Evolutionary conservation across 495 filamentous ascomycete species (phyloP).

Genomic region (Neurospora tetraspora): DNA sequence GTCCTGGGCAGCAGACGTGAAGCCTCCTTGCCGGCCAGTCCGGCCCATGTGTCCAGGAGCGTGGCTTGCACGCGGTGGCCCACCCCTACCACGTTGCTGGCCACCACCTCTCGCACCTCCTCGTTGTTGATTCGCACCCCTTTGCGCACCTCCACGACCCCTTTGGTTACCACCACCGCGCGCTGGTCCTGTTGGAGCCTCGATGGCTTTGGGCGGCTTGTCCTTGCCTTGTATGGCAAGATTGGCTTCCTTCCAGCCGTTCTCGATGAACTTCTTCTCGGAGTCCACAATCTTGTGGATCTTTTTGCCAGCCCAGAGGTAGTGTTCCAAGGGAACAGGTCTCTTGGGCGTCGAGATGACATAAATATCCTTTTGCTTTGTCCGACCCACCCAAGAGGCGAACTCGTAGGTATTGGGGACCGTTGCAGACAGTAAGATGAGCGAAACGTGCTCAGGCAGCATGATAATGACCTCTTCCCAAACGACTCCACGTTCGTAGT

Average conservation of each 20-base stretch:
- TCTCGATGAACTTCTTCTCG: conserved; percentile 81
- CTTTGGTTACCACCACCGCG: conserved; percentile 45
- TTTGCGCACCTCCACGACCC: conserved; percentile 40
- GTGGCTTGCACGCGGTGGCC: conserved; percentile 47
- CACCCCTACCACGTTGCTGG: conserved; percentile 47
- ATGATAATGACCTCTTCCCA: conserved; percentile 99
- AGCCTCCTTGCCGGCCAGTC: conserved; percentile 69
- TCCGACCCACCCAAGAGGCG: conserved; percentile 94
- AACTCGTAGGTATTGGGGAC: conserved; percentile 97
- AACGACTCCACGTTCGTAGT: conserved; percentile 91
- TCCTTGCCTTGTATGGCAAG: conserved; percentile 72
- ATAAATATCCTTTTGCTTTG: conserved; percentile 98
- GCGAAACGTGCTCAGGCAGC: conserved; percentile 91
- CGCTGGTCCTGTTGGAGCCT: conserved; percentile 28
- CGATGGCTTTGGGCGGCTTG: conserved; percentile 50
- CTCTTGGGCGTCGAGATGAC: conserved; percentile 96
- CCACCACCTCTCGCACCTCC: conserved; percentile 48
- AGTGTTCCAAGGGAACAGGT: conserved; percentile 91
- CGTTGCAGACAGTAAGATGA: conserved; percentile 91
- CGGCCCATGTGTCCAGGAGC: conserved; percentile 75
- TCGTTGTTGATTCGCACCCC: conserved; percentile 46
- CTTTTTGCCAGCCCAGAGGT: conserved; percentile 83
- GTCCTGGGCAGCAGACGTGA: conserved; percentile 83
- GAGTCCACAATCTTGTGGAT: conserved; percentile 92
- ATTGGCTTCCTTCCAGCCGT: conserved; percentile 92